These are phyloP conservation scores for Skeletonema tropicum DNA, from an alignment of 108 stramenopile species.

Conservation along the genomic window DNA sequence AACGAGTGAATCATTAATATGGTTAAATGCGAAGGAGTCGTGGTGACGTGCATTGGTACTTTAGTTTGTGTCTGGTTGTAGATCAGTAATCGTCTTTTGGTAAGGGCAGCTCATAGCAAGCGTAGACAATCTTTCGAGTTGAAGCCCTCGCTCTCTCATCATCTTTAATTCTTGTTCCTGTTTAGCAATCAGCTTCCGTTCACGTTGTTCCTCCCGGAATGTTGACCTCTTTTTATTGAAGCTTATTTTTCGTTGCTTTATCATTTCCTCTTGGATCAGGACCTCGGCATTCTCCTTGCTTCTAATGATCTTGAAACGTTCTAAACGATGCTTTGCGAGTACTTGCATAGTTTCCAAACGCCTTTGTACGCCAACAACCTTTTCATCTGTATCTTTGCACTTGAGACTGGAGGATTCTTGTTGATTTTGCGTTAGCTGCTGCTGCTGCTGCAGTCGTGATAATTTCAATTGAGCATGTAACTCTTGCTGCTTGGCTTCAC, in stretches of 20 bases:
- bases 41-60: constrained; percentile 28
- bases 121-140: neutral
- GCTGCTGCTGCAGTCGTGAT: too few relatives aligned
- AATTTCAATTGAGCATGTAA: too few relatives aligned
- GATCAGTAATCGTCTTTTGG: constrained; percentile 28
- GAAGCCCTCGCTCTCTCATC: neutral
- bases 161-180: constrained; percentile 6
- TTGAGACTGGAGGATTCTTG: too few relatives aligned
- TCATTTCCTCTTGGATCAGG: neutral
- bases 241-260: constrained; percentile 9
- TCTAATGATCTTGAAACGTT: neutral
- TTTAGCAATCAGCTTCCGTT: constrained; percentile 10
- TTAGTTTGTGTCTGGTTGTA: constrained; percentile 32
- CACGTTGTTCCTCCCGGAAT: constrained; percentile 13
- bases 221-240: constrained; percentile 10
- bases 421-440: too few relatives aligned
- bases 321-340: constrained; percentile 10
- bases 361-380: constrained; percentile 6
- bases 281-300: neutral
- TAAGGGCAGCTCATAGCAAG: constrained; percentile 49
- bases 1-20: constrained; percentile 21
- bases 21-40: constrained; percentile 46
- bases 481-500: too few relatives aligned
- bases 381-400: neutral
- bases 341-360: constrained; percentile 9